Evolutionary conservation across 306 rosid species (phyloP).

Genomic region (Quercus cerris): DNA sequence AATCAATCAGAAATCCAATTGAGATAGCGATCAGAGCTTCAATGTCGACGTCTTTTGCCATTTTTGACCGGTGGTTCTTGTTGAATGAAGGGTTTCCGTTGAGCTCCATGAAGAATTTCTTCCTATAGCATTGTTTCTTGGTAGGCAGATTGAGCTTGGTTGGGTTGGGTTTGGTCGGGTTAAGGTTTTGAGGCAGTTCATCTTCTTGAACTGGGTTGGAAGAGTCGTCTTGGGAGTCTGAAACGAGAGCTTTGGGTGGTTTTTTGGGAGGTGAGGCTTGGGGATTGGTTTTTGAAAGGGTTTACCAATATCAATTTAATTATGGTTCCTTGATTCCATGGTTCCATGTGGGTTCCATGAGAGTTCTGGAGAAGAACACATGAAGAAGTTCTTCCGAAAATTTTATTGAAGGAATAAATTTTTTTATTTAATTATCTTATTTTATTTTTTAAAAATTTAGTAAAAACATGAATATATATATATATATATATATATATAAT

Average conservation of each 20-base stretch:
- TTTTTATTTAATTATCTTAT: no score
- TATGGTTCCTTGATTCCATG: no score
- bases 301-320: not conserved
- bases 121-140: slow-evolving; percentile 72
- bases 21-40: slow-evolving; percentile 77
- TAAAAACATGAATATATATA: no score
- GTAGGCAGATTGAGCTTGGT: slow-evolving; percentile 34
- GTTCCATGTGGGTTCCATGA: no score
- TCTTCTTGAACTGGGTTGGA: slow-evolving; percentile 44
- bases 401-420: no score
- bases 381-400: no score
- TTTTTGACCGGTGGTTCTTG: slow-evolving; percentile 52
- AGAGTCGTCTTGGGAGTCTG: slow-evolving; percentile 57
- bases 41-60: slow-evolving; percentile 56
- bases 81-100: slow-evolving; percentile 43
- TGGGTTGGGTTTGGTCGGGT: slow-evolving; percentile 14
- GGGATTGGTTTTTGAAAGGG: slow-evolving; percentile 25
- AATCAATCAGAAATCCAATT: slow-evolving; percentile 76
- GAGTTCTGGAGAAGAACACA: no score
- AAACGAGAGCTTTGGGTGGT: slow-evolving; percentile 26
- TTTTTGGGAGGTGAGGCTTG: slow-evolving; percentile 35
- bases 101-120: slow-evolving; percentile 82
- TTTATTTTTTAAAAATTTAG: no score
- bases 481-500: no score
- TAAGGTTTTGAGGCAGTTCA: slow-evolving; percentile 13